Conservation (phyloP, 2,329 filamentous ascomycete genomes). For the Phyllosticta paracitricarpa region DNA sequence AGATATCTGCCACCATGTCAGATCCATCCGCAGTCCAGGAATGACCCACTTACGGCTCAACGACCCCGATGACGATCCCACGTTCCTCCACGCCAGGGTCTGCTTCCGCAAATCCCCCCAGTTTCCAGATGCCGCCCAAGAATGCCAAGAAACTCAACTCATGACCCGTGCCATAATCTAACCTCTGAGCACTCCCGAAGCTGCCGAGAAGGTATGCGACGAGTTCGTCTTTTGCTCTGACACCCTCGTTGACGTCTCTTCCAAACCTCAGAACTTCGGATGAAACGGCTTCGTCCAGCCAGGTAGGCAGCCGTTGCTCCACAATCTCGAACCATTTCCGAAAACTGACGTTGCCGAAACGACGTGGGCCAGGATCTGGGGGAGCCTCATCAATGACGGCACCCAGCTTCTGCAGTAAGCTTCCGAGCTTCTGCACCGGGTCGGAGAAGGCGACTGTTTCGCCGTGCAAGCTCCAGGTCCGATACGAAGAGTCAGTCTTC, state of each 20-base stretch:
- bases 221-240: slow-evolving; percentile 54
- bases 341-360: slow-evolving; percentile 90
- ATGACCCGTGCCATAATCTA: slow-evolving; percentile 95
- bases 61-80: slow-evolving; percentile 67
- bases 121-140: slow-evolving; percentile 80
- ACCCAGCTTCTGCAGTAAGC: slow-evolving; percentile 55
- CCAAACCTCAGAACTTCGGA: slow-evolving; percentile 33
- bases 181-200: slow-evolving; percentile 77
- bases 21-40: neutral
- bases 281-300: slow-evolving; percentile 51
- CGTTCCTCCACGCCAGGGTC: slow-evolving; percentile 54
- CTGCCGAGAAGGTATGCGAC: slow-evolving; percentile 69
- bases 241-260: slow-evolving; percentile 24
- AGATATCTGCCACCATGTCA: slow-evolving; percentile 51
- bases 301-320: slow-evolving; percentile 45
- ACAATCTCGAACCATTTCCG: slow-evolving; percentile 69
- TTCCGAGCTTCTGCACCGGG: slow-evolving; percentile 54
- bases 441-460: slow-evolving; percentile 39
- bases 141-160: slow-evolving; percentile 94
- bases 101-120: slow-evolving; percentile 63
- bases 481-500: slow-evolving; percentile 35
- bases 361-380: slow-evolving; percentile 72
- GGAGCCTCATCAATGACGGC: slow-evolving; percentile 66
- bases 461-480: slow-evolving; percentile 42
- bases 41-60: slow-evolving; percentile 60